Evolutionary conservation across 768 basidiomycete species (phyloP).

Genomic region (Boletellus sp.): DNA sequence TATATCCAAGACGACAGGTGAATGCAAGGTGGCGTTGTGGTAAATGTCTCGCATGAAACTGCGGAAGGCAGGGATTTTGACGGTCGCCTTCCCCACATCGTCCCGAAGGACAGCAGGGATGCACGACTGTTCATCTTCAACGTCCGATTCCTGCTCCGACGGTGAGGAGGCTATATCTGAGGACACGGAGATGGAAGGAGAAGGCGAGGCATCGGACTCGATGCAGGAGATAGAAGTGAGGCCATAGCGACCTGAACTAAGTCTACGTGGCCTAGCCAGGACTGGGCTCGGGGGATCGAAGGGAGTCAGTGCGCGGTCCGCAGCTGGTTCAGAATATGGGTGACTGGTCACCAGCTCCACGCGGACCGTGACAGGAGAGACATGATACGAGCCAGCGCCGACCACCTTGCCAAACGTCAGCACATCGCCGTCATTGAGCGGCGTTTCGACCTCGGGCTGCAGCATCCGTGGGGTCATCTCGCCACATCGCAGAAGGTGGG

Average conservation of each 20-base stretch:
- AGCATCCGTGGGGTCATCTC: constrained; percentile 49
- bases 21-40: constrained; percentile 7
- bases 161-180: constrained; percentile 29
- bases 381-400: constrained; percentile 55
- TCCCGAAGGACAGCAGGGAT: constrained; percentile 13
- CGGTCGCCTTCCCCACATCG: constrained; percentile 9
- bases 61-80: constrained; percentile 33
- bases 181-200: constrained; percentile 43
- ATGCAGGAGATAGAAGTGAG: constrained; percentile 36
- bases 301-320: constrained; percentile 1
- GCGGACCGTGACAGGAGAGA: constrained; percentile 59
- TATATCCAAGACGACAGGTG: constrained; percentile 9
- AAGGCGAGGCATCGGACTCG: constrained; percentile 28
- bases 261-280: constrained; percentile 26
- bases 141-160: constrained; percentile 47
- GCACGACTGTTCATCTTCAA: constrained; percentile 44
- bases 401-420: constrained; percentile 79
- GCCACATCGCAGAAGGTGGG: constrained; percentile 54
- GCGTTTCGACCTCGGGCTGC: constrained; percentile 50
- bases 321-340: constrained; percentile 19
- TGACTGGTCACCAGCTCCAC: constrained; percentile 46
- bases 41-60: constrained; percentile 31
- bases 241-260: constrained; percentile 61
- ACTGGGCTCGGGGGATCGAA: constrained; percentile 30
- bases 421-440: constrained; percentile 63